Base-by-base conservation (phyloP, 805 yeast genomes). In the Nakazawaea ishiwadae region DNA sequence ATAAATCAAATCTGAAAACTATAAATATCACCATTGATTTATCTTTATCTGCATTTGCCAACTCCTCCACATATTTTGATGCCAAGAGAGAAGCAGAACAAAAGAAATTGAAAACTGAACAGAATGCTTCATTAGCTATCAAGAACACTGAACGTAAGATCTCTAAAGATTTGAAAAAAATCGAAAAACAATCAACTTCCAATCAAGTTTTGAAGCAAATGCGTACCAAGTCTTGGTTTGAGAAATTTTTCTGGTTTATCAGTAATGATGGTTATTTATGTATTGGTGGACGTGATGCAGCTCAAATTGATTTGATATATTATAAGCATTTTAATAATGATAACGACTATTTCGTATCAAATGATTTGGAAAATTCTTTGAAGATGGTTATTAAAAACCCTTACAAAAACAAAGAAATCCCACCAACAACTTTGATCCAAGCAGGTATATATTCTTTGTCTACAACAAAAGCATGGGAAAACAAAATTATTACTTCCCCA, bases 221-320 rank as follows among this genome's bases (percentile, higher is more conserved):
- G 24, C 73, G 97, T 35, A 69, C 75, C 4, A 88, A 87, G 35
- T 81, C 69, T 56, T 90, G 96, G 86, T 93, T 93, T 65, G 99
- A 93, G 57, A 93, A 91, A 60, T 91, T 82, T 59, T 79, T 72
- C 54, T 93, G 99, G 99, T 93, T 93, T 55, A 68, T 90, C n/a
- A 77, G 96, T 0, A 79, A 82, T 49, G 98, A 91, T 55, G 90
- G 93, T 0, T 89, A 84, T 54, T 63, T 93, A 37, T 84, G 95
- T 44, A 60, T 93, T 41, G 88, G 90, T 35, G 98, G 97, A 1
- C 78, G 88, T 48, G 96, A 93, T 56, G 75, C 71, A 17, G 58
- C 76, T 4, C 98, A 91, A 57, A 71, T 78, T 4, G 96, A 90
- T 52, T 74, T 86, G 65, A 75, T 93, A 20, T 84, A 84, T 54